These are phyloP conservation scores for Phaeophleospora eucalypticola DNA, from an alignment of 2,329 filamentous ascomycete genomes.

Conservation along the genomic window DNA sequence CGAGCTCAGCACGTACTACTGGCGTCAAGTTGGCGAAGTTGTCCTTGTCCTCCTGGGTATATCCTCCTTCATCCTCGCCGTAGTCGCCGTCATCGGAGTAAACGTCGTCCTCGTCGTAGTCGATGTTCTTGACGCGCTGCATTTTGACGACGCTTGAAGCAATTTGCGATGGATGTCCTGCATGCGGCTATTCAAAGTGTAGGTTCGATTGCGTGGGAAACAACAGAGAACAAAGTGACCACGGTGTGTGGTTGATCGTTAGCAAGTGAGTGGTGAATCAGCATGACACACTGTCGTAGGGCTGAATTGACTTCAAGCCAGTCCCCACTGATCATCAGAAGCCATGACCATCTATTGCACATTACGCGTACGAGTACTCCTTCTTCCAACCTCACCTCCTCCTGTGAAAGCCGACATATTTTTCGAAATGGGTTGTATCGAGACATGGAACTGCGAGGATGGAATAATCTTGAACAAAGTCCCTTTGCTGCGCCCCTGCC, in stretches of 20 bases:
- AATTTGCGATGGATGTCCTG: too few relatives aligned
- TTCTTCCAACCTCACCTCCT: neutral
- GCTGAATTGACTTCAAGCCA: neutral
- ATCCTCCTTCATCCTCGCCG: conserved; percentile 40
- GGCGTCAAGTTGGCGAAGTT: conserved; percentile 32
- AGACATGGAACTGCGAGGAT: too few relatives aligned
- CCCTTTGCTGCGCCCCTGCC: too few relatives aligned
- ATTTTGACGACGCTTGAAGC: conserved; percentile 26
- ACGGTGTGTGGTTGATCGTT: too few relatives aligned
- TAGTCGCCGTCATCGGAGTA: conserved; percentile 48
- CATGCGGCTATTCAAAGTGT: too few relatives aligned
- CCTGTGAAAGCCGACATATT: too few relatives aligned
- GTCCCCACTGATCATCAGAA: neutral
- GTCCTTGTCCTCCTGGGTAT: conserved; percentile 37
- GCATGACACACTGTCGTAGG: too few relatives aligned
- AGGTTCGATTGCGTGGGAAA: too few relatives aligned
- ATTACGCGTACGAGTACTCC: neutral
- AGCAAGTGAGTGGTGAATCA: too few relatives aligned
- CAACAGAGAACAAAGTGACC: too few relatives aligned
- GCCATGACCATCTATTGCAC: neutral
- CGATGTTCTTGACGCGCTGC: conserved; percentile 45
- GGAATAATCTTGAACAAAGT: too few relatives aligned
- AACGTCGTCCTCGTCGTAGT: conserved; percentile 50
- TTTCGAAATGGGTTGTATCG: too few relatives aligned
- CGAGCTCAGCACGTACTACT: conserved; percentile 32